phyloP scores from a whole-genome alignment of 2,329 filamentous ascomycete genomes.

The Cladosporium sp. region DNA sequence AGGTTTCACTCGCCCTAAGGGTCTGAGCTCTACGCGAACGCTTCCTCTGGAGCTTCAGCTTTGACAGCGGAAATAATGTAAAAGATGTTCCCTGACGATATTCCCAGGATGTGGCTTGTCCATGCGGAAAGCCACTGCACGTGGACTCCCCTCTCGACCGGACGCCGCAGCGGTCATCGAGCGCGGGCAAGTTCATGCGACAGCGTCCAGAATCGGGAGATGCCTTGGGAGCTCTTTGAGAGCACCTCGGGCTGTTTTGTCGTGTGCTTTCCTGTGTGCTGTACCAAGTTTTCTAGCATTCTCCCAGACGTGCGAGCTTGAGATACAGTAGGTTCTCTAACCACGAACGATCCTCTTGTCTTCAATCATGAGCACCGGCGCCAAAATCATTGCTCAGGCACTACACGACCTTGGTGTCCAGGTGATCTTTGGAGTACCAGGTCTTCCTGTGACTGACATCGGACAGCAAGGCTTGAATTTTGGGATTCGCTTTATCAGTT shows the following conservation, averaged over 20 bases:
- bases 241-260: too few relatives aligned
- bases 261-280: too few relatives aligned
- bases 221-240: too few relatives aligned
- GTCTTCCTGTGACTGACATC: slow-evolving; percentile 55
- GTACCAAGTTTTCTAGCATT: too few relatives aligned
- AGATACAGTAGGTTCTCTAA: too few relatives aligned
- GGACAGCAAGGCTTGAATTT: slow-evolving; percentile 54
- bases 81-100: neutral
- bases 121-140: neutral
- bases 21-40: too few relatives aligned
- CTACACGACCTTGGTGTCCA: slow-evolving; percentile 47
- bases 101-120: neutral
- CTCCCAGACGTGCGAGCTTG: too few relatives aligned
- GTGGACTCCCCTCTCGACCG: neutral
- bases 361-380: slow-evolving; percentile 29
- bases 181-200: neutral
- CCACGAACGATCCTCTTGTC: too few relatives aligned
- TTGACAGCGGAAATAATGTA: neutral
- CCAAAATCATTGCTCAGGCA: slow-evolving; percentile 46
- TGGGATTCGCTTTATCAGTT: slow-evolving; percentile 56
- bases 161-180: neutral
- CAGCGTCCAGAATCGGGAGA: neutral
- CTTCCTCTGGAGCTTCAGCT: neutral
- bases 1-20: neutral
- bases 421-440: slow-evolving; percentile 52